These are phyloP conservation scores for Podila verticillata DNA, from an alignment of 192 early-diverging fungal species.

Conservation along the genomic window DNA sequence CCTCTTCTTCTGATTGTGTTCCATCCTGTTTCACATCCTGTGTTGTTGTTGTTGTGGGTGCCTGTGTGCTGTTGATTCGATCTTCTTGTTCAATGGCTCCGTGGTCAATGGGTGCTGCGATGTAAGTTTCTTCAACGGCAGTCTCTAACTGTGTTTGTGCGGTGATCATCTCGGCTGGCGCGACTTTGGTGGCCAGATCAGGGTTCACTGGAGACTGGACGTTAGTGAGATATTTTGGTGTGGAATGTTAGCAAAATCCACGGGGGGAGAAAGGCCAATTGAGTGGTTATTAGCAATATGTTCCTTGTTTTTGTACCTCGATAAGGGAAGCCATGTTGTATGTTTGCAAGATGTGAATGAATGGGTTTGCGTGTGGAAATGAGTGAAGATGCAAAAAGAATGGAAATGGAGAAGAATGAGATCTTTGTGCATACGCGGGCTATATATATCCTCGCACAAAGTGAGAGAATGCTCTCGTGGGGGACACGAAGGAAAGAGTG, in stretches of 20 bases:
- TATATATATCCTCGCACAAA: background rate
- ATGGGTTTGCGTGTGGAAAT: background rate
- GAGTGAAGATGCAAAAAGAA: background rate
- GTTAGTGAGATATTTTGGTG: background rate
- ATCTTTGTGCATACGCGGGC: background rate
- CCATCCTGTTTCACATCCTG: background rate
- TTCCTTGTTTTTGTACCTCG: constrained; percentile 15
- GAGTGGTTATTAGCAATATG: too few species aligned
- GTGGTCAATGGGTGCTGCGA: background rate
- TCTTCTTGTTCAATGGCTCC: background rate
- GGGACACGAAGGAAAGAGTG: too few species aligned
- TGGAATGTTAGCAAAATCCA: background rate
- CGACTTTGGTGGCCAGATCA: constrained; percentile 1
- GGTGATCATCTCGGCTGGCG: background rate
- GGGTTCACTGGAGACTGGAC: background rate
- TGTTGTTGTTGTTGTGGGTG: background rate
- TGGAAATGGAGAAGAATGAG: background rate
- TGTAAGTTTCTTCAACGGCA: background rate
- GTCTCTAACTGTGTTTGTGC: background rate
- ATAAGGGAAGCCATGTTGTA: constrained; percentile 4
- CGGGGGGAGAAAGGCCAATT: too few species aligned
- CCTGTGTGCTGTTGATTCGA: background rate
- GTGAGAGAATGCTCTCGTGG: too few species aligned
- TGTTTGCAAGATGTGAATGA: constrained; percentile 8
- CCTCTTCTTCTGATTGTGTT: background rate